Evolutionary conservation across 1,284 basidiomycete genomes (phyloP), one percentile per base, ranked within the genome.

Genomic region (Microbotryum scabiosae): DNA sequence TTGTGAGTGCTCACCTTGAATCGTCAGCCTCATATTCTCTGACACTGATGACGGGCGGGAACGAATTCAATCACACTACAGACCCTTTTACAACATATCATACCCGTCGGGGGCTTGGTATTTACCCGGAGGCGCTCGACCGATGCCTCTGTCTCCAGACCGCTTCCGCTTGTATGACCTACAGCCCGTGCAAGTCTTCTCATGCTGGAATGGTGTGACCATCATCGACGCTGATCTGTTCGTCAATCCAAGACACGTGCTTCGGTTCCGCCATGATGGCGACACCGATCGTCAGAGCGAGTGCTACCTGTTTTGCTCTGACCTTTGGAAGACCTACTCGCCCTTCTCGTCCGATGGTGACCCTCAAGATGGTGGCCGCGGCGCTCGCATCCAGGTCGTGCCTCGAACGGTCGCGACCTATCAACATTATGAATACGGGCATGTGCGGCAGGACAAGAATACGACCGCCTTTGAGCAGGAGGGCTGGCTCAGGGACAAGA

Each of bases 141-240:
- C 36, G 14, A 67, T 72, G 18, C 71, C 73, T 25, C 71, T 71
- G 25, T 71, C 73, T 1, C 41, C 57, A 5, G 74, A 73, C 18
- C 70, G 70, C 30, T 53, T 59, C 36, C 72, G 73, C n/a, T 73
- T 74, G 67, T 64, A 72, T 25, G 64, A 63, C 45, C 63, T 69
- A 51, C 68, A 75, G 30, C 75, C 76, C 3, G 46, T 75, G 69
- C 77, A 78, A 64, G 77, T 78, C 21, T 77, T 77, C 65, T 72
- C 75, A 28, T 77, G 76, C 53, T 79, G 56, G 51, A 65, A 67
- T 54, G 65, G 65, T 23, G 36, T 77, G 47, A 73, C 74, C 12
- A 73, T 77, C 49, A 66, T 79, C 62, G 65, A 67, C 56, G 73
- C 75, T 30, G 57, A 61, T 9, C 73, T 75, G 5, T 75, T 75